Percentiles rank a stretch among this genome's conserved stretches.
phyloP scores from a whole-genome alignment of 345 rosid species.

The Eucalyptus guilfoylei region DNA sequence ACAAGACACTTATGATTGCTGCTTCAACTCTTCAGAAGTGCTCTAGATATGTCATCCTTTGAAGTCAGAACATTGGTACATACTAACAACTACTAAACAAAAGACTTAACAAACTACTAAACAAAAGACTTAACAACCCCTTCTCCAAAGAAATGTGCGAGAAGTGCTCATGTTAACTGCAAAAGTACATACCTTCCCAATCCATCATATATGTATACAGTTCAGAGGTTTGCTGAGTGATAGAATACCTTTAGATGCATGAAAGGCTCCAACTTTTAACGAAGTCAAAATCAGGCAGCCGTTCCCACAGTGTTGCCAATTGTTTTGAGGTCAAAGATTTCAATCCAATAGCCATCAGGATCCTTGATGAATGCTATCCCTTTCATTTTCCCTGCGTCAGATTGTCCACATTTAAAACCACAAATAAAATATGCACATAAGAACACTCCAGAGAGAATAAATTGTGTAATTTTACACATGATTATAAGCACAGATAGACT shows the following conservation, averaged over 20 bases:
- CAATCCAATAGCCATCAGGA: constrained; percentile 97
- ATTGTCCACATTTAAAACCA: background rate
- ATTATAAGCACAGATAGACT: background rate
- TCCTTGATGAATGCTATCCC: constrained; percentile 90
- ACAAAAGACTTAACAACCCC: background rate
- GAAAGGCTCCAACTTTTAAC: background rate
- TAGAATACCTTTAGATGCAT: background rate
- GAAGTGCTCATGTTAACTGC: background rate
- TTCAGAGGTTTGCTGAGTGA: background rate
- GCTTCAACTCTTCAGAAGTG: background rate
- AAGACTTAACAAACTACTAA: background rate
- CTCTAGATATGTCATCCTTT: background rate
- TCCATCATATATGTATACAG: background rate
- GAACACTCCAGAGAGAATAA: background rate
- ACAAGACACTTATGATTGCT: background rate
- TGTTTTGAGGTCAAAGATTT: constrained; percentile 73
- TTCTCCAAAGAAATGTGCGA: background rate
- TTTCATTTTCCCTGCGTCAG: constrained; percentile 70
- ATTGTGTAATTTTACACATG: background rate
- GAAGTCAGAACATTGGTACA: background rate
- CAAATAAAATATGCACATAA: background rate
- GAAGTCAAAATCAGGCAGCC: constrained; percentile 25
- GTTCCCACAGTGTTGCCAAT: constrained; percentile 17
- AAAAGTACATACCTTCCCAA: background rate
- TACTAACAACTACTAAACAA: background rate